Evolutionary conservation across 164 flowering plant species (phyloP), one percentile per base, ranked within the genome.

Genomic region (Pachysandra terminalis): DNA sequence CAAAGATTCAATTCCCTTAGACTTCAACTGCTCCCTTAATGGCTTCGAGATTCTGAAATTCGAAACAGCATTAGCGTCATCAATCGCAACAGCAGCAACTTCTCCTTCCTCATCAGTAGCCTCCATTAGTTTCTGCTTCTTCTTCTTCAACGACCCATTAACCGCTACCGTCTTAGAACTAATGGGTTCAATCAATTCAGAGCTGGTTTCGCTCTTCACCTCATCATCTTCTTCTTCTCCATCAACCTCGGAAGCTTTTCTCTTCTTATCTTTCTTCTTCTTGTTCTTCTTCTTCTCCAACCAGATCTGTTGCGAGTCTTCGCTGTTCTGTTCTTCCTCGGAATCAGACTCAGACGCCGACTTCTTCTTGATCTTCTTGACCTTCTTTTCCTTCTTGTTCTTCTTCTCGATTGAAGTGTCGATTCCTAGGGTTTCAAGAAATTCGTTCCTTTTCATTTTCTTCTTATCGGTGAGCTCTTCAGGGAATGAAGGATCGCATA

Each of bases 1-100:
- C 74, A 95, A 68, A 9, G 91, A 58, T 51, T 81, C 81, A 3
- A 95, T 95, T n/a, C 97, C 97, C 71, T 87, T 95, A 22, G 78
- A 72, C 81, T 82, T 83, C 74, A 95, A 67, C 66, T 73, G 77
- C 54, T 77, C 84, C 71, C 73, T 85, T 78, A 92, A 66, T 14
- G 85, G 78, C 72, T 71, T 68, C 7, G 98, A 89, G 19, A 95
- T 89, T 68, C 89, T 68, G 59, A 90, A 92, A 58, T 79, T 87
- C 9, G 83, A 59, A 1, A 95, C 66, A 0, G 93, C 82, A 62
- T 89, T 88, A 3, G 94, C 91, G 63, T 87, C 70, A 48, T 74
- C 84, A 14, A 26, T 78, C 24, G 56, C 69, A 17, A 3, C 74
- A 3, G 52, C 76, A 54, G 58, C 79, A 49, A 61, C 69, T 9